Conservation (phyloP, 345 rosid genomes). For the Eucalyptus coolabah region DNA sequence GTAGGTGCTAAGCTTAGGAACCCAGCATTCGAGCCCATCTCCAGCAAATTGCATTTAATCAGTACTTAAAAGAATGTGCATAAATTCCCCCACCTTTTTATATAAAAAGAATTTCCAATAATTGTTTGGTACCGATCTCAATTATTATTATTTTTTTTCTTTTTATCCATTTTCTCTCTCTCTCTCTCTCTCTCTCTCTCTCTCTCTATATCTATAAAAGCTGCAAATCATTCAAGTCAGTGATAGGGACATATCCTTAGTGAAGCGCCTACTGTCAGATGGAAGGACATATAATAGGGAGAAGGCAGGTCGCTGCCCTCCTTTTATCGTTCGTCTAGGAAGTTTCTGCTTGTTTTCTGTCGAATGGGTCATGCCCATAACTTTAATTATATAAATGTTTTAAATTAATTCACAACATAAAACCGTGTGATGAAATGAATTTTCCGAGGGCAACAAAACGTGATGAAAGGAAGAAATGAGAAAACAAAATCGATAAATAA, state of each 20-base stretch:
- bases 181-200: neutral
- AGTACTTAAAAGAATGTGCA: neutral
- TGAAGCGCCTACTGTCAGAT: neutral
- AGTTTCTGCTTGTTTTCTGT: neutral
- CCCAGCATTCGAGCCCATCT: neutral
- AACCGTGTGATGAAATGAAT: neutral
- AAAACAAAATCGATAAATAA: neutral
- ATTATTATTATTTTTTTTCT: neutral
- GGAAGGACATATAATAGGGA: neutral
- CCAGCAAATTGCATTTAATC: neutral
- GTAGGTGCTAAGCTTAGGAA: neutral
- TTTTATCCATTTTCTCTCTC: neutral
- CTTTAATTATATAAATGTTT: neutral
- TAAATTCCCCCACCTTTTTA: neutral
- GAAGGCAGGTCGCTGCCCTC: neutral
- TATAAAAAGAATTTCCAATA: neutral
- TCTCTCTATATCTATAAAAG: neutral
- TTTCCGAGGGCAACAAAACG: neutral
- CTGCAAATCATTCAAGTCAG: neutral
- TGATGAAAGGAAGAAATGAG: neutral
- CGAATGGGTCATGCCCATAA: neutral
- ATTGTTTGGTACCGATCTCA: neutral
- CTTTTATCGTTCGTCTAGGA: neutral
- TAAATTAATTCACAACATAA: neutral
- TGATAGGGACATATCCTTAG: neutral